Conservation (phyloP, 1,284 basidiomycete species). For the Ganoderma multipileum region DNA sequence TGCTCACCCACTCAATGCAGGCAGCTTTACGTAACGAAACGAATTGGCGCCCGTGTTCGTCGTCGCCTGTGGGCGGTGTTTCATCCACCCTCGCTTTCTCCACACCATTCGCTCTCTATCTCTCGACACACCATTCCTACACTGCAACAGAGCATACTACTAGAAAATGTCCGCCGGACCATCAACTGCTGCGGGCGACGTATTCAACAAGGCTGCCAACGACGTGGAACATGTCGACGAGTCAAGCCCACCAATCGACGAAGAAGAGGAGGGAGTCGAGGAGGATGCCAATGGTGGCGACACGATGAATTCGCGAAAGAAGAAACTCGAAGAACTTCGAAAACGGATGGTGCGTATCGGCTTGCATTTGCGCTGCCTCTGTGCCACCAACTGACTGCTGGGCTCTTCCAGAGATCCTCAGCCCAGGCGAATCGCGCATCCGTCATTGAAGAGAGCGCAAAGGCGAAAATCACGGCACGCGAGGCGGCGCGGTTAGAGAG, state of each 20-base stretch:
- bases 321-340: conserved; percentile 78
- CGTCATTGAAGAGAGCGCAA: conserved; percentile 83
- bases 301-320: conserved; percentile 75
- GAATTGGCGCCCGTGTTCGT: not conserved
- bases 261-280: conserved; percentile 21
- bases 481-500: conserved; percentile 85
- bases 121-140: not conserved
- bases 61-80: not conserved
- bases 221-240: conserved; percentile 40
- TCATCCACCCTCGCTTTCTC: not conserved
- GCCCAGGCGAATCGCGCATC: conserved; percentile 84
- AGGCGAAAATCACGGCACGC: conserved; percentile 74
- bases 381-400: conserved; percentile 8
- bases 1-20: not conserved
- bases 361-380: conserved; percentile 18
- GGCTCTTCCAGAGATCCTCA: conserved; percentile 66
- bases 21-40: not conserved
- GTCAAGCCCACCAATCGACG: conserved; percentile 35
- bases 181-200: conserved; percentile 8
- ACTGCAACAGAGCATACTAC: no score
- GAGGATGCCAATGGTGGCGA: conserved; percentile 1
- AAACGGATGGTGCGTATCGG: conserved; percentile 73
- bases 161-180: conserved; percentile 11
- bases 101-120: not conserved
- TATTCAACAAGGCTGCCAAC: conserved; percentile 28